phyloP scores from a whole-genome alignment of 371 early-diverging fungal genomes.

The Nematocida sp. region DNA sequence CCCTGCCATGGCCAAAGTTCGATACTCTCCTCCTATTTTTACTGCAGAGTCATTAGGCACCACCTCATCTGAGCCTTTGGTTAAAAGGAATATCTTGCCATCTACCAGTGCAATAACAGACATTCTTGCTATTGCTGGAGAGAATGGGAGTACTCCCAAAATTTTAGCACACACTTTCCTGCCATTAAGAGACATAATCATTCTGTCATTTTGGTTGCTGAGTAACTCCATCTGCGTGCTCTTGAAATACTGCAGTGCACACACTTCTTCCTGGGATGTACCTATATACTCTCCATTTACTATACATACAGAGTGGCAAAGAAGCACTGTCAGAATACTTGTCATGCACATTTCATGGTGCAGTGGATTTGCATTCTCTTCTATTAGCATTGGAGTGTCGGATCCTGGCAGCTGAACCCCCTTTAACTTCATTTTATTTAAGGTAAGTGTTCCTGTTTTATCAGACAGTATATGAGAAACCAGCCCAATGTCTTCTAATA shows the following conservation, averaged over 20 bases:
- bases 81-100: constrained; percentile 67
- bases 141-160: constrained; percentile 62
- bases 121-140: constrained; percentile 68
- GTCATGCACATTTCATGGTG: not conserved
- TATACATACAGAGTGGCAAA: constrained; percentile 68
- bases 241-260: constrained; percentile 62
- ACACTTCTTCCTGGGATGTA: constrained; percentile 70
- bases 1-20: constrained; percentile 82
- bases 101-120: constrained; percentile 57
- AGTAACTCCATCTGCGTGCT: constrained; percentile 26
- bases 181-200: constrained; percentile 40
- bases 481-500: constrained; percentile 88
- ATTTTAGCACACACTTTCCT: not conserved
- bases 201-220: constrained; percentile 29
- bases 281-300: constrained; percentile 68
- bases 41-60: constrained; percentile 71
- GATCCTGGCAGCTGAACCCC: constrained; percentile 51
- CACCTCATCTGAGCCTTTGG: constrained; percentile 86
- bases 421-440: constrained; percentile 88
- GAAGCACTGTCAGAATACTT: constrained; percentile 60
- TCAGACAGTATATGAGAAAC: constrained; percentile 89
- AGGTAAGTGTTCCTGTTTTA: constrained; percentile 95
- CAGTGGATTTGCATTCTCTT: not conserved
- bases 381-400: not conserved
- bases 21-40: constrained; percentile 77